Evolutionary conservation across 2,329 filamentous ascomycete genomes (phyloP).

Genomic region (Xylariaceae sp.): DNA sequence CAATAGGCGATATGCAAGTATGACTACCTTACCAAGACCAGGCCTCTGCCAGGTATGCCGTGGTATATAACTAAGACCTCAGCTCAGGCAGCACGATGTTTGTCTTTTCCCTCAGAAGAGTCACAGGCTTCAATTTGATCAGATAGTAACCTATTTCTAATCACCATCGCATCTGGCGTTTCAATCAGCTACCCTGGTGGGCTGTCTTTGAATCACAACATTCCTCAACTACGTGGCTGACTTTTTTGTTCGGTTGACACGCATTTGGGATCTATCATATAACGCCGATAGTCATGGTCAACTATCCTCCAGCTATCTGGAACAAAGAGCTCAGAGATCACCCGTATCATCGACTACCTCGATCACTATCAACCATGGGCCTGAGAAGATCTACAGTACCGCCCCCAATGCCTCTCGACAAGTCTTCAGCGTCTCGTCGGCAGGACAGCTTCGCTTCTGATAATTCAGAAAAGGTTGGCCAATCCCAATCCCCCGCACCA

Average conservation of each 20-base stretch:
- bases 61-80: too few relatives aligned
- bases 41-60: too few relatives aligned
- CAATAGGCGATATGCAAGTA: too few relatives aligned
- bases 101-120: not conserved
- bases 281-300: not conserved
- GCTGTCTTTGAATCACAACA: not conserved
- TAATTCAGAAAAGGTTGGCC: conserved; percentile 22
- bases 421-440: conserved; percentile 14
- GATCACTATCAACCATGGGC: conserved; percentile 18
- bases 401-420: conserved; percentile 17
- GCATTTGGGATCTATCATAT: not conserved
- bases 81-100: too few relatives aligned
- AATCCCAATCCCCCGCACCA: not conserved
- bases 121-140: not conserved
- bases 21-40: too few relatives aligned
- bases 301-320: too few relatives aligned
- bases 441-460: conserved; percentile 26
- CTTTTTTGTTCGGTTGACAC: conserved; percentile 1
- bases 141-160: not conserved
- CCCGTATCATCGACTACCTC: not conserved
- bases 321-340: not conserved
- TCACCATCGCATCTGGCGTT: conserved; percentile 3
- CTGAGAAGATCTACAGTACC: conserved; percentile 16
- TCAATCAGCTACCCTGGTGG: not conserved
- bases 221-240: not conserved